Base-by-base conservation (phyloP, 2,329 filamentous ascomycete genomes). In the Exophiala viscosa region DNA sequence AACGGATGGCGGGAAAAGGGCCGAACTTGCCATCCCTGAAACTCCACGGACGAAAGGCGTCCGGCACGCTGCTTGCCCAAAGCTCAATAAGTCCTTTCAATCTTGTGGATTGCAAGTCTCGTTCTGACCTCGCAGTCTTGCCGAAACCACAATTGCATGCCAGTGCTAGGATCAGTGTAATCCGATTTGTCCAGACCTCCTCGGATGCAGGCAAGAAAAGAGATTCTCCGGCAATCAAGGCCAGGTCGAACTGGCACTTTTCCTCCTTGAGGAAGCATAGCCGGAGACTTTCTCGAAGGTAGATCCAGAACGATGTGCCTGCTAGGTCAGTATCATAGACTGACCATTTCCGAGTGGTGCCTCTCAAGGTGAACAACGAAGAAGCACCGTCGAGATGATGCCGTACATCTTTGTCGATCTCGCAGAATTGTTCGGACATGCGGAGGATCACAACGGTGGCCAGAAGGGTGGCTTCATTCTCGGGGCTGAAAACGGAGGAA, bases 371-470 rank as follows among this genome's bases (percentile, higher is more conserved):
- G 40, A 51, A 51, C 8, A 54, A 17, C 11, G 45, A 54, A 10
- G 14, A 44, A 17, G 50, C 50, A 10, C 50, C 50, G 9, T 33
- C 6, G n/a, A 54, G 20, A 39, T 54, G 50, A 18, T 33, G 38
- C 5, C 32, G 45, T 6, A 39, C 31, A 17, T 54, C 50, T 15
- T 54, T 32, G 7, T 28, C 32, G n/a, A 45, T 20, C 20, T 54
- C 50, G 7, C 8, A 45, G 39, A 54, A 54, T 20, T 54, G 48
- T 42, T 51, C 48, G 11, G 48, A 18, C 48, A 51, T 51, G 9
- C 48, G 40, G 13, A 51, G 34, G 14, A 51, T 45, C 14, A 45
- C 41, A 9, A 23, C 18, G 3, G 41, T 51, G 5, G 48, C 41
- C 17, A 39, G 35, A 10, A 45, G 20, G n/a, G n/a, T 41, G 9